Base-by-base conservation (phyloP, 108 stramenopile genomes). In the Fistulifera solaris region DNA sequence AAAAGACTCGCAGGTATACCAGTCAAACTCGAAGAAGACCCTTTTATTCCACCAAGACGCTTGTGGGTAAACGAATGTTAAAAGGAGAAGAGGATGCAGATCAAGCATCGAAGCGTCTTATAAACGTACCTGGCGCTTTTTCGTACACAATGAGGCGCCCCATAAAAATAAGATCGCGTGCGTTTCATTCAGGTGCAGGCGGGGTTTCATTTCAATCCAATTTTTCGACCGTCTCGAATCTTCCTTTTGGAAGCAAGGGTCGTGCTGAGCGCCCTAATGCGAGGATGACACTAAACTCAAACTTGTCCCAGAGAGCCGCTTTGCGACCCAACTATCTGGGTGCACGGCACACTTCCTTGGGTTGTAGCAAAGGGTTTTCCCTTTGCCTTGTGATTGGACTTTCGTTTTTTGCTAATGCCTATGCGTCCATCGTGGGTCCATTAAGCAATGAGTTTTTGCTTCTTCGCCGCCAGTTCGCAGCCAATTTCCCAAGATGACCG, bases 1-100 rank as follows among this genome's bases (percentile, higher is more conserved):
- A 66, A 70, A 12, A 62, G 79, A 19, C 54, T 73, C 21, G 49
- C 47, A 38, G 54, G 52, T 41, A 40, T 81, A 39, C 79, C 77
- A 6, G 71, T 65, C 5, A 53, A 65, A 24, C 54, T 81, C 23
- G 83, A 85, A 52, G 67, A 78, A 58, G 75, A 85, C 50, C 79
- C 83, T 11, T 85, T 38, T 26, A 31, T 23, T 17, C 27, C 1
- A 27, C 46, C n/a, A 27, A 45, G 49, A 18, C n/a, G 43, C 27
- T 55, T 21, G 22, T 46, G 12, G 47, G 12, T 22, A 17, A 54
- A 3, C 38, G 54, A 3, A 35, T 35, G 31, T 8, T 35, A 8
- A 16, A 38, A 27, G 43, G 16, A 17, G 56, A 65, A 16, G 27
- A 51, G 22, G 50, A 51, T 27, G 8, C 5, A n/a, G n/a, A 17